These are phyloP conservation scores for Ophiocordyceps robertsii DNA, from an alignment of 2,329 filamentous ascomycete species.

Conservation along the genomic window DNA sequence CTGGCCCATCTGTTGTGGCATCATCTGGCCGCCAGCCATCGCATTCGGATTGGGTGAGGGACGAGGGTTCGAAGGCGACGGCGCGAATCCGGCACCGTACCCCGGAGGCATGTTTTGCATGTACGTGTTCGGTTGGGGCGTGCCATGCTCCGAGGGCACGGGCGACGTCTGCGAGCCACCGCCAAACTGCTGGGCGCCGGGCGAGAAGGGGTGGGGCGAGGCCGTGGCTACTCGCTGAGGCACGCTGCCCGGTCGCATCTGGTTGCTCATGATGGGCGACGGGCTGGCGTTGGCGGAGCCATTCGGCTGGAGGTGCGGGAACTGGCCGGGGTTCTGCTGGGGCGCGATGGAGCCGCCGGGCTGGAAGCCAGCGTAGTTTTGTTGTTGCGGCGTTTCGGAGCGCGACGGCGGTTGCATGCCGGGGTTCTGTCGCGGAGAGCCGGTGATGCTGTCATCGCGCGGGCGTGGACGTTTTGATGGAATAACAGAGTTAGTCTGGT, in stretches of 20 bases:
- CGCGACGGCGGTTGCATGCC: constrained; percentile 69
- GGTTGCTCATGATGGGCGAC: constrained; percentile 82
- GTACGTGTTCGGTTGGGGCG: constrained; percentile 61
- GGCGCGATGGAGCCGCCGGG: constrained; percentile 42
- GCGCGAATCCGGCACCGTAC: constrained; percentile 45
- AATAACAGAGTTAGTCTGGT: constrained; percentile 74
- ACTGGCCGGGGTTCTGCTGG: constrained; percentile 51
- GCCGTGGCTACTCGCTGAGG: constrained; percentile 78
- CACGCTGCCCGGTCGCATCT: constrained; percentile 55
- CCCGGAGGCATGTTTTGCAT: constrained; percentile 46
- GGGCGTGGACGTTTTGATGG: constrained; percentile 80
- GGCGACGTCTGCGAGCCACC: constrained; percentile 56
- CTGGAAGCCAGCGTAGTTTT: constrained; percentile 58
- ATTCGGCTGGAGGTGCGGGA: constrained; percentile 71
- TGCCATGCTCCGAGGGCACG: constrained; percentile 62
- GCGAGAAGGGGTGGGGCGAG: constrained; percentile 83
- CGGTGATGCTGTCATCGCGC: constrained; percentile 70
- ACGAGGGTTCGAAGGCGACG: constrained; percentile 40
- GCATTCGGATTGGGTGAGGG: constrained; percentile 40
- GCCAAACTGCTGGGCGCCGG: constrained; percentile 57
- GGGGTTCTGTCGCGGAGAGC: constrained; percentile 65
- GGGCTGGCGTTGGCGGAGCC: constrained; percentile 76
- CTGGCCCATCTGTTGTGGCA: constrained; percentile 36
- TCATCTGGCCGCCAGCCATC: constrained; percentile 39
- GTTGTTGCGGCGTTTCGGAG: constrained; percentile 82